These are phyloP conservation scores for Ricinus communis DNA, from an alignment of 345 rosid species.

Conservation along the genomic window DNA sequence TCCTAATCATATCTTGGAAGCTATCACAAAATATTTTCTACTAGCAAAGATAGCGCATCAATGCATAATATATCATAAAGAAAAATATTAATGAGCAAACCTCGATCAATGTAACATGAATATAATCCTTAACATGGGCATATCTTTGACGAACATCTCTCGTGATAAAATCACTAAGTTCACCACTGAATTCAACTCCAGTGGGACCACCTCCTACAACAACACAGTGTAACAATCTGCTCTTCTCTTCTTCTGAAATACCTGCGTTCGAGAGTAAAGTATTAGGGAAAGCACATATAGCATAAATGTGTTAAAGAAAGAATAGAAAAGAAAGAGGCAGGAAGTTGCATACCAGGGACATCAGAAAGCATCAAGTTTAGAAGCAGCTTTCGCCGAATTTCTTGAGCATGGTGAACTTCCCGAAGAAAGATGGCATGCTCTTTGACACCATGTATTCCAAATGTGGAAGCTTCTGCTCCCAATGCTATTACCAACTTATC, in stretches of 20 bases:
- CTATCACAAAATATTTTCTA: not conserved
- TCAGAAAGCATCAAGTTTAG: constrained; percentile 94
- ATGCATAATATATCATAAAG: not conserved
- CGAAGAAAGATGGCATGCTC: constrained; percentile 82
- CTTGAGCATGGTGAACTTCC: constrained; percentile 94
- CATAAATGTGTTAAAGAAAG: not conserved
- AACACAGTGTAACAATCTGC: constrained; percentile 80
- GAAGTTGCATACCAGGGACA: constrained; percentile 55
- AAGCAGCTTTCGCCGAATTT: constrained; percentile 84
- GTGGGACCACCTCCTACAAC: constrained; percentile 99
- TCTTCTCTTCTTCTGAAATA: constrained; percentile 70
- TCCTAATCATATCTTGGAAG: not conserved
- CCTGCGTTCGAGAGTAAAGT: constrained; percentile 40
- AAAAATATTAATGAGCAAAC: constrained; percentile 40
- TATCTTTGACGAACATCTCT: constrained; percentile 86
- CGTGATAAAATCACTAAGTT: constrained; percentile 86
- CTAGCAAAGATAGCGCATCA: not conserved
- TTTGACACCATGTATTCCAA: constrained; percentile 74
- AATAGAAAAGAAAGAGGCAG: not conserved
- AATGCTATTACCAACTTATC: constrained; percentile 84
- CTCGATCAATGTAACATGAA: constrained; percentile 92
- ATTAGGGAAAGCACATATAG: not conserved
- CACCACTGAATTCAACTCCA: constrained; percentile 97
- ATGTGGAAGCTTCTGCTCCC: constrained; percentile 85
- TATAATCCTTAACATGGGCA: constrained; percentile 77